Base-by-base conservation (phyloP, 805 yeast genomes). In the Clavispora carvajalis region DNA sequence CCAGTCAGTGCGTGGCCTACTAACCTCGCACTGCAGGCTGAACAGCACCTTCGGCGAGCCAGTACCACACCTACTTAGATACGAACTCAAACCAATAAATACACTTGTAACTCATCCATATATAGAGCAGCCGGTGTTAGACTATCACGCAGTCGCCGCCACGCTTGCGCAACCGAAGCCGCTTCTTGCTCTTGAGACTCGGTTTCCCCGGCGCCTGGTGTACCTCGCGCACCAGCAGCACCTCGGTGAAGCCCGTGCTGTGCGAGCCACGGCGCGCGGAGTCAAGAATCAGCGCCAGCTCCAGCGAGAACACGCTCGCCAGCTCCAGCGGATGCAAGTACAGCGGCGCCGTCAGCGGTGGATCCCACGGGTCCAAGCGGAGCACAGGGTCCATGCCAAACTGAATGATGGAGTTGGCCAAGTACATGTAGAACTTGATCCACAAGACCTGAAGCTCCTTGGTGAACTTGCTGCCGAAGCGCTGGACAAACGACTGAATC, bases 381-480 rank as follows among this genome's bases (percentile, higher is more conserved):
- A 62, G 45, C 10, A 62, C 49, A 3, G 82, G 81, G 48, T 77
- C 82, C 31, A 73, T 63, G 26, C 82, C 82, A 42, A 76, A 76
- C 54, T 80, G 82, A 15, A 83, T 53, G 34, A 84, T 71, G 17
- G 82, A 73, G 58, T 84, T 82, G 21, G 89, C 80, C 48, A 84
- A 61, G 56, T 79, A 84, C 42, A 81, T 66, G 62, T 81, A 84
- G 17, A 84, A 63, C 52, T 80, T 76, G 40, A 83, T 76, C 90
- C 91, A 84, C 41, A 80, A 74, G 42, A 77, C 71, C 53, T 83
- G 89, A 31, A 82, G 57, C 48, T 80, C 84, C 17, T 76, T 58
- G 11, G 80, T 72, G 55, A 82, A 82, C 15, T 65, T 59, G 68
- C 39, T 48, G 10, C 72, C 71, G 47, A 81, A 82, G 48, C 89